Conservation (phyloP, 1,284 basidiomycete species). For the Pisolithus thermaeus region DNA sequence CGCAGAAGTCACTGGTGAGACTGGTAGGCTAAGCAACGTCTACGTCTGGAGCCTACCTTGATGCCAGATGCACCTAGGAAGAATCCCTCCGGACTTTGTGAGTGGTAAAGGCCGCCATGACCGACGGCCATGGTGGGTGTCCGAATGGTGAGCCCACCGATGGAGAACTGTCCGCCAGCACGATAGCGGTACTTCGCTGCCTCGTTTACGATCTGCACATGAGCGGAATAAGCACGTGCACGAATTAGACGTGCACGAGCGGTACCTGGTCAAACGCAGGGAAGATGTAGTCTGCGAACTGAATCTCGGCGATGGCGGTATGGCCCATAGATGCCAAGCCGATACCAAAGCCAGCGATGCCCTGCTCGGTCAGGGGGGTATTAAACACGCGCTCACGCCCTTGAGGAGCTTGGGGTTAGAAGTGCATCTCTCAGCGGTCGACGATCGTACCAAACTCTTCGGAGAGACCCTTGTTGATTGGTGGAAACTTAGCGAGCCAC, state of each 20-base stretch:
- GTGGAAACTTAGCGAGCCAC: constrained; percentile 7
- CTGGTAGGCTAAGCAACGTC: neutral
- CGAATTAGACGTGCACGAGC: constrained; percentile 3
- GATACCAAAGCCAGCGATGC: constrained; percentile 92
- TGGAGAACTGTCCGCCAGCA: constrained; percentile 79
- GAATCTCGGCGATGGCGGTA: constrained; percentile 93
- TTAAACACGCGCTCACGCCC: constrained; percentile 93
- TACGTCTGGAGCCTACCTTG: constrained; percentile 52
- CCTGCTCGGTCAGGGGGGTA: constrained; percentile 90
- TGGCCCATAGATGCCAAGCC: constrained; percentile 91
- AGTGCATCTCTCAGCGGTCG: neutral
- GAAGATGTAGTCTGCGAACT: constrained; percentile 83
- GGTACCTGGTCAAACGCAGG: constrained; percentile 88
- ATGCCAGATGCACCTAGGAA: constrained; percentile 89
- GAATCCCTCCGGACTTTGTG: constrained; percentile 91
- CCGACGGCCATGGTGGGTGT: constrained; percentile 89
- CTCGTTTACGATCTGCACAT: constrained; percentile 82
- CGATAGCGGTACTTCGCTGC: constrained; percentile 92
- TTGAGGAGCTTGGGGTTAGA: constrained; percentile 25
- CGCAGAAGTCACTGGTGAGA: neutral
- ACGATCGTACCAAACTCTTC: constrained; percentile 77
- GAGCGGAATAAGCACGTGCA: neutral
- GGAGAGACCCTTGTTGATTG: constrained; percentile 62
- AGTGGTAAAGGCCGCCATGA: constrained; percentile 91
- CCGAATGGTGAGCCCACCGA: constrained; percentile 83